These are phyloP conservation scores for Rehmannia glutinosa DNA, from an alignment of 257 asterid species.

Conservation along the genomic window DNA sequence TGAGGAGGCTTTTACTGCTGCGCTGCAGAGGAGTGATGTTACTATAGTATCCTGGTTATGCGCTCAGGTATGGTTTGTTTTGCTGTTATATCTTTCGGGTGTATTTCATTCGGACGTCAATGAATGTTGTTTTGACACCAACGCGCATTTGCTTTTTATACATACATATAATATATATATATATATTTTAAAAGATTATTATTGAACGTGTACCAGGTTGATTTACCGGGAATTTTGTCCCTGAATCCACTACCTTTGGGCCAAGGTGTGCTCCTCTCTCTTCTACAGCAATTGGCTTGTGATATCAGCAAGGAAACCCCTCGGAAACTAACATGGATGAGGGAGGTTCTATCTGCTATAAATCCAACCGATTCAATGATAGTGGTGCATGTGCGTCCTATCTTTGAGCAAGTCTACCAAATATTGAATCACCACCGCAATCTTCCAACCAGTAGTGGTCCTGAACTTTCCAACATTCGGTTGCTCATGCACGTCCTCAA, in stretches of 20 bases:
- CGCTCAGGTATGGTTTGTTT: conserved; percentile 53
- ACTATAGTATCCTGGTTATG: conserved; percentile 74
- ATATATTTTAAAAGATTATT: too few species aligned
- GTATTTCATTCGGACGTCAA: too few species aligned
- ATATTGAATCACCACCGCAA: conserved; percentile 56
- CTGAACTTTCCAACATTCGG: conserved; percentile 61
- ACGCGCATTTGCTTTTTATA: too few species aligned
- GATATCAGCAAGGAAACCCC: conserved; percentile 48
- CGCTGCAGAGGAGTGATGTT: conserved; percentile 76
- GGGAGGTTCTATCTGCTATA: conserved; percentile 59
- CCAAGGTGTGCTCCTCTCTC: conserved; percentile 84
- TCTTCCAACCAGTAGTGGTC: conserved; percentile 35
- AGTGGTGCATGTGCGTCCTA: conserved; percentile 59
- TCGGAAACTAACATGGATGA: conserved; percentile 72
- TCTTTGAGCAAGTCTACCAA: conserved; percentile 83
- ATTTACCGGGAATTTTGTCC: conserved; percentile 48
- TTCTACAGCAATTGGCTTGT: conserved; percentile 71
- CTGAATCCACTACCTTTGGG: conserved; percentile 66
- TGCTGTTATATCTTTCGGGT: not conserved
- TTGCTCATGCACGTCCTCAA: conserved; percentile 67
- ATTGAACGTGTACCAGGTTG: conserved; percentile 65
- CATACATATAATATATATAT: too few species aligned
- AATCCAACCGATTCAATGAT: conserved; percentile 67
- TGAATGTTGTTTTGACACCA: not conserved
- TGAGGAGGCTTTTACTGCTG: conserved; percentile 75